Evolutionary conservation across 2,329 filamentous ascomycete species (phyloP).

Genomic region (Plectosphaerella cucumerina): DNA sequence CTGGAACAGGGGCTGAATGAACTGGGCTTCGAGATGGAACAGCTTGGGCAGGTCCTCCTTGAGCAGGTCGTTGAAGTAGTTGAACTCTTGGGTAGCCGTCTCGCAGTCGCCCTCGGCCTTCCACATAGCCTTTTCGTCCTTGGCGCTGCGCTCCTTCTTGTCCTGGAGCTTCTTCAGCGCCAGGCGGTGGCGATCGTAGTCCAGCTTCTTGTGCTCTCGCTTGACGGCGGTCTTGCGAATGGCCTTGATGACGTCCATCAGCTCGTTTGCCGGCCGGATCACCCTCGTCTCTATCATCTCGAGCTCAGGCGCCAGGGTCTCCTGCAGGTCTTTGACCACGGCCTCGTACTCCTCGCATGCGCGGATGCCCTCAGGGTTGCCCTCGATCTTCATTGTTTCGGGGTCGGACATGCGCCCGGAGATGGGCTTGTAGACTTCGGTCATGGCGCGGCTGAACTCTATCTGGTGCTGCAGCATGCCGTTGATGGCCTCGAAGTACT

Average conservation of each 20-base stretch:
- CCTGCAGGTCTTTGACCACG: constrained; percentile 85
- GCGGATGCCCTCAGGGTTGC: constrained; percentile 87
- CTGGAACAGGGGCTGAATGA: constrained; percentile 95
- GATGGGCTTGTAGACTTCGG: constrained; percentile 97
- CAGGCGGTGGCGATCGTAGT: constrained; percentile 84
- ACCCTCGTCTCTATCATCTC: constrained; percentile 96
- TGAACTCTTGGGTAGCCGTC: constrained; percentile 88
- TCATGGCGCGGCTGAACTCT: constrained; percentile 93
- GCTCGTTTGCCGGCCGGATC: constrained; percentile 87
- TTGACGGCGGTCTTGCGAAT: constrained; percentile 86
- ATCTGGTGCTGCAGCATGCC: constrained; percentile 97
- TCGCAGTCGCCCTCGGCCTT: constrained; percentile 92
- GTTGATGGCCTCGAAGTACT: constrained; percentile 97
- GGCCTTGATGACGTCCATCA: constrained; percentile 91
- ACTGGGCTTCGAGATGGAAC: constrained; percentile 84
- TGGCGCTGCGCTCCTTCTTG: constrained; percentile 93
- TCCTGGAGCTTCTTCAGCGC: constrained; percentile 92
- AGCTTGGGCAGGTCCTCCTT: constrained; percentile 94
- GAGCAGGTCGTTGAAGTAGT: constrained; percentile 95
- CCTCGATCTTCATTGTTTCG: constrained; percentile 73
- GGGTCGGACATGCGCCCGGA: constrained; percentile 94
- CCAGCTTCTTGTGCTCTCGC: constrained; percentile 94
- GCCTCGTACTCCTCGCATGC: constrained; percentile 96
- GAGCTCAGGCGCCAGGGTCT: constrained; percentile 82
- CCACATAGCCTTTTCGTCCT: constrained; percentile 97